Evolutionary conservation across 352 stramenopile genomes (phyloP).

Genomic region (Phytophthora meadii): DNA sequence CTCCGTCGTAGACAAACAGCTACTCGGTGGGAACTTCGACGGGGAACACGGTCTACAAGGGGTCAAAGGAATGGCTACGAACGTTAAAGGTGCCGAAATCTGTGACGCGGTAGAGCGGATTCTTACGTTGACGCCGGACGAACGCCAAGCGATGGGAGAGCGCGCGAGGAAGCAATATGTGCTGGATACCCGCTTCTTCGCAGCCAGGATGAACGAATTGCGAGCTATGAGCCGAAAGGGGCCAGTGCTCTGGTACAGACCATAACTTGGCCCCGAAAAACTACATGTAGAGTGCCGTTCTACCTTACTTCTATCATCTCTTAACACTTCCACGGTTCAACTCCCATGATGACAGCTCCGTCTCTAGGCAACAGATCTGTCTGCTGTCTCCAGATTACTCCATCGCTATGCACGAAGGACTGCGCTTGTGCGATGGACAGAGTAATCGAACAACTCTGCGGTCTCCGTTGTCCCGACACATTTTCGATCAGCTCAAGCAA

Average conservation of each 20-base stretch:
- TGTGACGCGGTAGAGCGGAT: slow-evolving; percentile 55
- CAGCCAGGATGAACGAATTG: slow-evolving; percentile 32
- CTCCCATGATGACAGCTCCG: slow-evolving; percentile 13
- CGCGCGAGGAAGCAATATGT: slow-evolving; percentile 39
- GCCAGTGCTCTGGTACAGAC: slow-evolving; percentile 12
- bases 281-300: too few species aligned
- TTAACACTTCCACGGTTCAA: too few species aligned
- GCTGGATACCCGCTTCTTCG: slow-evolving; percentile 35
- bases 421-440: slow-evolving; percentile 9
- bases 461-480: too few species aligned
- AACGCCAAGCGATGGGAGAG: slow-evolving; percentile 43
- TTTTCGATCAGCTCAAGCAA: not conserved
- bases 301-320: too few species aligned
- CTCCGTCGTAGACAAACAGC: slow-evolving; percentile 34
- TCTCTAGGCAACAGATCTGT: slow-evolving; percentile 14
- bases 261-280: not conserved
- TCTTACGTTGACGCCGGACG: slow-evolving; percentile 34
- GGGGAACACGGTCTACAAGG: slow-evolving; percentile 39
- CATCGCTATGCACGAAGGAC: not conserved
- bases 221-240: slow-evolving; percentile 19
- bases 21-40: slow-evolving; percentile 46
- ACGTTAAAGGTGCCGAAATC: slow-evolving; percentile 48
- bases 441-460: slow-evolving; percentile 14
- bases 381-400: slow-evolving; percentile 24
- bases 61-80: slow-evolving; percentile 56